Evolutionary conservation across 345 rosid genomes (phyloP), one percentile per base, ranked within the genome.

Genomic region (Psidium friedrichsthalianum): DNA sequence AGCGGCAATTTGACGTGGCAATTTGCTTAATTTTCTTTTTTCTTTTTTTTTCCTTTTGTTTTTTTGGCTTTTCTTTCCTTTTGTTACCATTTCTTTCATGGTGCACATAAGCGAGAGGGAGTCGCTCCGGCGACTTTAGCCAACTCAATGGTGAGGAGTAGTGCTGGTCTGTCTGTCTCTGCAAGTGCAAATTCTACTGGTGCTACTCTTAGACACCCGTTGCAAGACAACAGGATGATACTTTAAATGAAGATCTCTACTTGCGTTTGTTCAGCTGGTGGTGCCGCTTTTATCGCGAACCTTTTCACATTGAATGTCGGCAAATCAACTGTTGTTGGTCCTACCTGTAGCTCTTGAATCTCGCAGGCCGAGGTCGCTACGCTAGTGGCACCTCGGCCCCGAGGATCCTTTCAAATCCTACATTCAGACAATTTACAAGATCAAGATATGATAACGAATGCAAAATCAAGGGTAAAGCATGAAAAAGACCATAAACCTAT

Each of bases 151-250:
- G 51, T 2, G 51, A 49, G 51, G 51, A 49, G 2, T 49, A 49
- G 11, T 49, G 51, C 11, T 2, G 11, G 51, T 49, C 11, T 49
- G 51, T 9, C 51, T 47, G 51, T 47, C 10, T 47, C 51, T 47
- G 51, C 51, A 47, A 47, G 51, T 8, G 51, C 51, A 47, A 47
- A 47, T 47, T 47, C 51, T 47, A 6, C 10, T 47, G 51, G 51
- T 8, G 51, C 51, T 7, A 8, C 51, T 47, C 1, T 25, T 14
- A 25, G 25, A 57, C 64, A 29, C 64, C 3, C 15, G 13, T 25
- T 57, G 0, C 25, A 1, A 25, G n/a, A 25, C 5, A 25, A 4
- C 29, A 0, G 1, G 16, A 54, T 6, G 21, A 16, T 54, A 7
- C 56, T 54, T 16, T 18, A 18, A 18, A 16, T 57, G 14, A 24